Conservation (phyloP, 1,139 yeast species). For the Entelexis sorbosivorans region DNA sequence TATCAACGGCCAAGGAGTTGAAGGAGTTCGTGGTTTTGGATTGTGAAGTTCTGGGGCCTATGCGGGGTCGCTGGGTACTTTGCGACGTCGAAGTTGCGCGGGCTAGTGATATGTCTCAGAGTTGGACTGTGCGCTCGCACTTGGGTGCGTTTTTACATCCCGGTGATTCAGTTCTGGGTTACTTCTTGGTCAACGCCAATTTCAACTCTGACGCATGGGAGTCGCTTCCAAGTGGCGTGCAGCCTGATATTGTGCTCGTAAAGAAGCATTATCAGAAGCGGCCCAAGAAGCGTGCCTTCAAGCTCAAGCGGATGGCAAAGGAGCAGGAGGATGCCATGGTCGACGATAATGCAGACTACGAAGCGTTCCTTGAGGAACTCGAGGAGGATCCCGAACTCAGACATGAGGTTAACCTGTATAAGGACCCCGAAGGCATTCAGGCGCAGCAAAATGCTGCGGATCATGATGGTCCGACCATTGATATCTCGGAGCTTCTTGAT, state of each 20-base stretch:
- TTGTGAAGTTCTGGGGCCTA: constrained; percentile 83
- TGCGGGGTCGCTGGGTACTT: constrained; percentile 67
- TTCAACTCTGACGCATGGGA: constrained; percentile 84
- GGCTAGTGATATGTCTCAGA: constrained; percentile 71
- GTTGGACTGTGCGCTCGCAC: constrained; percentile 75
- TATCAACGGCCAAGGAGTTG: constrained; percentile 45
- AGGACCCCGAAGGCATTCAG: constrained; percentile 54
- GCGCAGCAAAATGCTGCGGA: constrained; percentile 27
- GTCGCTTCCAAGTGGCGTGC: constrained; percentile 45
- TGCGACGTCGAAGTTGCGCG: constrained; percentile 89
- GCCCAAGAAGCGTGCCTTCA: constrained; percentile 78
- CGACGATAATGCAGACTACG: constrained; percentile 82
- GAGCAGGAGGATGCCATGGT: constrained; percentile 83
- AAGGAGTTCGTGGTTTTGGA: constrained; percentile 87
- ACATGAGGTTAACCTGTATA: constrained; percentile 79
- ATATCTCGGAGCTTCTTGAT: constrained; percentile 37
- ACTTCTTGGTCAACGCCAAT: constrained; percentile 70
- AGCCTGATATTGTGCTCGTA: constrained; percentile 85
- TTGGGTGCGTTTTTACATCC: constrained; percentile 90
- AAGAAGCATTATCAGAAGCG: constrained; percentile 81
- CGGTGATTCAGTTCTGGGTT: constrained; percentile 91
- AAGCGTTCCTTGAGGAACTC: constrained; percentile 87
- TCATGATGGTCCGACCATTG: constrained; percentile 36
- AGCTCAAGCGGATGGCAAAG: constrained; percentile 93
- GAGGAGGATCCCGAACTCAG: constrained; percentile 96